Evolutionary conservation across 352 stramenopile genomes (phyloP).

Genomic region (Globisporangium splendens): DNA sequence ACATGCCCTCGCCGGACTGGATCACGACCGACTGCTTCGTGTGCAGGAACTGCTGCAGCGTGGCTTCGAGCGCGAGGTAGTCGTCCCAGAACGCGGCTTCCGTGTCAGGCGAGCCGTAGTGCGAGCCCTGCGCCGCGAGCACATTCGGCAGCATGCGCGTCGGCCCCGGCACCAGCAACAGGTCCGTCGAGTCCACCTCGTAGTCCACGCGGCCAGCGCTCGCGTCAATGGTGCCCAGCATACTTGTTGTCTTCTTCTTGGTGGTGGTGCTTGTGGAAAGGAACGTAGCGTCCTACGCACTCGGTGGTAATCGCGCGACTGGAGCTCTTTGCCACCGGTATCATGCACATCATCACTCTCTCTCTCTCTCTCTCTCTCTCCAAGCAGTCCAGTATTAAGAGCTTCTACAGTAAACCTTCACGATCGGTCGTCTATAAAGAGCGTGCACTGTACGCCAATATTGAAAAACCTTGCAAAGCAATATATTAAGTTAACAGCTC

Average conservation of each 20-base stretch:
- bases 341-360: not conserved
- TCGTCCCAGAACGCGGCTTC: conserved; percentile 53
- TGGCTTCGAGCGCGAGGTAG: conserved; percentile 38
- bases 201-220: not conserved
- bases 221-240: not conserved
- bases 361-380: no score
- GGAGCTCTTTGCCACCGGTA: not conserved
- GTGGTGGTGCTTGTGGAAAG: not conserved
- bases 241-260: not conserved
- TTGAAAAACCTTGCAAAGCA: no score
- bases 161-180: not conserved
- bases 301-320: not conserved
- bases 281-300: not conserved
- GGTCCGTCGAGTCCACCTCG: not conserved
- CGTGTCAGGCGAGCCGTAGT: conserved; percentile 41
- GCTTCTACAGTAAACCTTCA: no score
- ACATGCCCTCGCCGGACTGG: conserved; percentile 58
- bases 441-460: no score
- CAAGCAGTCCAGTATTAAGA: no score
- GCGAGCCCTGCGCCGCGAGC: conserved; percentile 22
- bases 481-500: no score
- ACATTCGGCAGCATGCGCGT: conserved; percentile 30
- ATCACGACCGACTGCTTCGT: conserved; percentile 36
- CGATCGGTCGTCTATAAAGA: no score
- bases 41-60: conserved; percentile 31